Base-by-base conservation (phyloP, 352 stramenopile genomes). In the Phytopythium vexans region DNA sequence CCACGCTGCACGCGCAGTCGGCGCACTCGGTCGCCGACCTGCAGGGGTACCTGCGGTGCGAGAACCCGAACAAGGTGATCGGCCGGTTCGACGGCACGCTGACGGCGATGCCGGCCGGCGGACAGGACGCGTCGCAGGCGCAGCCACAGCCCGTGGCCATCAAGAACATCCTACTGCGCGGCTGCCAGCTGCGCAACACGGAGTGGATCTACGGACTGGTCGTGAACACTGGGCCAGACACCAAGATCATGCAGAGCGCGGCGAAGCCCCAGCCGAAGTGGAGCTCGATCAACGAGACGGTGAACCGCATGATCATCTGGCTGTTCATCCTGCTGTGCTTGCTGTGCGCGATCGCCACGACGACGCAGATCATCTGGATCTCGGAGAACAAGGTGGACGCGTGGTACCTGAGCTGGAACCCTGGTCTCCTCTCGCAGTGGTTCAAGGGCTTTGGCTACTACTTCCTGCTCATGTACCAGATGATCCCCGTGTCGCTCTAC, bases 401-500 rank as follows among this genome's bases (percentile, higher is more conserved):
- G 49, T 72, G 68, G 58, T 88, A 88, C 58, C 46, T 88, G 32
- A 51, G 52, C 41, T 85, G 70, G 71, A 67, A 72, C 41, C 75
- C 74, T 9, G 48, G 41, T 3, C 69, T 78, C 6, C 56, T 68
- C 27, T 72, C 70, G 15, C 75, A 88, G 60, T 88, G 77, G 66
- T 89, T 97, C 38, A 55, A 88, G 14, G 68, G 90, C 11, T 90
- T 97, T 53, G 72, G 94, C 31, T 87, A 82, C 49, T 99, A 98
- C 75, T 91, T 99, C 34, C 76, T 98, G 15, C 78, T 99, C 41
- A 94, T 98, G 74, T 97, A 91, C 71, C 94, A 98, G 65, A 97
- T 99, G 77, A 96, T 99, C 34, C 97, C 97, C 12, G 82, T 99
- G 33, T 98, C 90, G 65, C 84, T 99, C 10, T 99, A 99, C 67